A percentile compares a stretch with the other conserved stretches of the same genome.
Conservation (phyloP, 148 eudicot species). For the Limonium bicolor region DNA sequence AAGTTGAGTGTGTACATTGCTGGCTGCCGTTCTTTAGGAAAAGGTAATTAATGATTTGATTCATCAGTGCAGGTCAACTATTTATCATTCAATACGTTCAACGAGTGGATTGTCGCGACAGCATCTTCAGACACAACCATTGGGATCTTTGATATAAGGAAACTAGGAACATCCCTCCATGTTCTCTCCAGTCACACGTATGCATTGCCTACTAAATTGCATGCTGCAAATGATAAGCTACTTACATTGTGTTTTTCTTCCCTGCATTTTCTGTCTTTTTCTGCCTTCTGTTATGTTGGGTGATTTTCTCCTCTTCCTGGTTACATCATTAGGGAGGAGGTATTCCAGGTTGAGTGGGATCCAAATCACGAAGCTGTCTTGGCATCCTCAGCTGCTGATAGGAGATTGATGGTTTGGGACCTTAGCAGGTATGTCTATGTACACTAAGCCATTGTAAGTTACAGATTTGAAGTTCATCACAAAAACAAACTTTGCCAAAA, state of each 20-base stretch:
- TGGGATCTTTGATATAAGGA: conserved; percentile 84
- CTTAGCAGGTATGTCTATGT: conserved; percentile 52
- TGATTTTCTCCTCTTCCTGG: no score
- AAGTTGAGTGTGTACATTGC: no score
- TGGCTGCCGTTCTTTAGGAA: not conserved
- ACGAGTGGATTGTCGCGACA: conserved; percentile 84
- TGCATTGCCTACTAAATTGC: conserved; percentile 5
- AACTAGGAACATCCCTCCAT: conserved; percentile 67
- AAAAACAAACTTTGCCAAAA: no score
- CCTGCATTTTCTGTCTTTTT: not conserved
- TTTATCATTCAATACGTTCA: conserved; percentile 77
- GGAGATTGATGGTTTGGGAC: conserved; percentile 99
- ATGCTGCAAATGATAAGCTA: no score
- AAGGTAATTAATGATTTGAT: not conserved
- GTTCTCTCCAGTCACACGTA: conserved; percentile 68
- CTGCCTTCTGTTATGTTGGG: not conserved
- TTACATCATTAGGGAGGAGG: conserved; percentile 95
- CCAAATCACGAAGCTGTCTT: conserved; percentile 89
- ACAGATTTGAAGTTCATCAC: no score
- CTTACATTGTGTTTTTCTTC: no score
- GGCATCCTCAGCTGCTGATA: conserved; percentile 86
- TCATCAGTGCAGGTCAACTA: conserved; percentile 56
- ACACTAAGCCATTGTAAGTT: not conserved
- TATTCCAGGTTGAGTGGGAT: conserved; percentile 98
- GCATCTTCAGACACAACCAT: conserved; percentile 91